These are phyloP conservation scores for Lecanoromycetidae sp. DNA, from an alignment of 2,329 filamentous ascomycete species.

Conservation along the genomic window DNA sequence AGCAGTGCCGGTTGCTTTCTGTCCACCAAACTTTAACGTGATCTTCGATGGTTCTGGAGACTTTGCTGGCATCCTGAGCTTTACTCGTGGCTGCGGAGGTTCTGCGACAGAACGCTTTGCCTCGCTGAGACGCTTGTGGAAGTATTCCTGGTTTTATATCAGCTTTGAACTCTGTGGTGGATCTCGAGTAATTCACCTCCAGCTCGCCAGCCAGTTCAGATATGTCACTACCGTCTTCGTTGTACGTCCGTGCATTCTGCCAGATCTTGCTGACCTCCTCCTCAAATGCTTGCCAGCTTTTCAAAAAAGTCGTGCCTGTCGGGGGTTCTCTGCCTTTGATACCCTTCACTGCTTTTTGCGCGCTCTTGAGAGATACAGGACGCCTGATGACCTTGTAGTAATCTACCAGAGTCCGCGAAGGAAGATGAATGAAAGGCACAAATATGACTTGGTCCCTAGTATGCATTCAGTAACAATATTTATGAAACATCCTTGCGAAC, in stretches of 20 bases:
- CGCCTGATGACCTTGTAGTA: slow-evolving; percentile 78
- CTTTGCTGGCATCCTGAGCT: slow-evolving; percentile 52
- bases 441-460: slow-evolving; percentile 53
- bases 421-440: slow-evolving; percentile 66
- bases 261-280: slow-evolving; percentile 70
- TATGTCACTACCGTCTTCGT: slow-evolving; percentile 82
- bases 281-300: slow-evolving; percentile 71
- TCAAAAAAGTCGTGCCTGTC: slow-evolving; percentile 54
- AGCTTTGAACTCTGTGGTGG: background rate
- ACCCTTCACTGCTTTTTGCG: slow-evolving; percentile 67
- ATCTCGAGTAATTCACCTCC: slow-evolving; percentile 44
- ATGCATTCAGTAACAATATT: background rate
- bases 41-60: slow-evolving; percentile 42
- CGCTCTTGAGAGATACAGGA: slow-evolving; percentile 63
- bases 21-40: slow-evolving; percentile 57
- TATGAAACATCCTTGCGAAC: slow-evolving; percentile 20
- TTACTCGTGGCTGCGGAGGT: slow-evolving; percentile 64
- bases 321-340: slow-evolving; percentile 55
- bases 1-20: slow-evolving; percentile 37
- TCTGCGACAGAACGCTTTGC: slow-evolving; percentile 63
- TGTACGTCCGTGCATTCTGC: slow-evolving; percentile 80
- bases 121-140: slow-evolving; percentile 54
- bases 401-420: slow-evolving; percentile 62
- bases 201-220: slow-evolving; percentile 65
- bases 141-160: slow-evolving; percentile 44